These are phyloP conservation scores for Fusarium marasasianum DNA, from an alignment of 2,329 filamentous ascomycete genomes.

Conservation along the genomic window DNA sequence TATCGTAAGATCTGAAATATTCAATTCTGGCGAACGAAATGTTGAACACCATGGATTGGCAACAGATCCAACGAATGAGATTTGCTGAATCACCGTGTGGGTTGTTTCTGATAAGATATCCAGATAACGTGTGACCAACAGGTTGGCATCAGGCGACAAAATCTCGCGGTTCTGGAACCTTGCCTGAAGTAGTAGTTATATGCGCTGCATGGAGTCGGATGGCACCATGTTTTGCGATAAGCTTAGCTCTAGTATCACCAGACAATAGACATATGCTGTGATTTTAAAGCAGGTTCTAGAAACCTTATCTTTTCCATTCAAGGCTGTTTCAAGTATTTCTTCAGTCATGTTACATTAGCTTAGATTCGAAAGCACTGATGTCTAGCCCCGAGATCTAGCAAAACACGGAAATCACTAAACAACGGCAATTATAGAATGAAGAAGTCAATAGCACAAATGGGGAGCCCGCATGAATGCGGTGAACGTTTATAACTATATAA, in stretches of 20 bases:
- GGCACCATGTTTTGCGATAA: background rate
- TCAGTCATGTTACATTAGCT: background rate
- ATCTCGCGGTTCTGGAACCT: background rate
- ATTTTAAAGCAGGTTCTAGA: too few species aligned
- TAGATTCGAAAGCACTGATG: background rate
- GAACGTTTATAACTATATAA: too few species aligned
- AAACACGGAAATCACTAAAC: too few species aligned
- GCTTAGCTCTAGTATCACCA: background rate
- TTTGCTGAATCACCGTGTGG: background rate
- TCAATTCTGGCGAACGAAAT: background rate
- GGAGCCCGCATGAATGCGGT: background rate
- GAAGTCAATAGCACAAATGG: fast-evolving
- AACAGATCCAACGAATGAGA: background rate
- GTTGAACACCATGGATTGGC: fast-evolving
- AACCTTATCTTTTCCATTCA: too few species aligned
- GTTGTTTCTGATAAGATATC: background rate
- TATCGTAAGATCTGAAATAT: background rate
- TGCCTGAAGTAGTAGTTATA: background rate
- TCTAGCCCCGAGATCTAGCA: fast-evolving
- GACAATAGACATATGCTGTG: too few species aligned
- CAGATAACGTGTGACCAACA: background rate
- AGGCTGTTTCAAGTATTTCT: background rate
- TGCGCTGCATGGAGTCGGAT: background rate
- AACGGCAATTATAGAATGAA: fast-evolving
- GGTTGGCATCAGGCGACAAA: background rate